Percentiles rank a stretch among this genome's conserved stretches.
Conservation (phyloP, 257 asterid species). For the Parsonsia alboflavescens region DNA sequence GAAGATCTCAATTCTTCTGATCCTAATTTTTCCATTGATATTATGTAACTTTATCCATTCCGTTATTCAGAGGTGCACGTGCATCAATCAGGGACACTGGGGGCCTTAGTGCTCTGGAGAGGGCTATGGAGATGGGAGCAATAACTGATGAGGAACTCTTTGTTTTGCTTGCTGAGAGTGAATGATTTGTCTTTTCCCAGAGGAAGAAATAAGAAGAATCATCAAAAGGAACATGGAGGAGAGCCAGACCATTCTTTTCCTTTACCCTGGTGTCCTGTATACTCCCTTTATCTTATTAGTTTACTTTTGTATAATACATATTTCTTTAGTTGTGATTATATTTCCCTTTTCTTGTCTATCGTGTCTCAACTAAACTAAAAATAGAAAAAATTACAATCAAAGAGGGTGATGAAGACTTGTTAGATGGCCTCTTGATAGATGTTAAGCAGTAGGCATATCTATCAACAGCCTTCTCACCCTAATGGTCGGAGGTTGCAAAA, state of each 20-base stretch:
- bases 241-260: background rate
- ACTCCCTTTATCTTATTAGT: background rate
- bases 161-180: constrained; percentile 74
- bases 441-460: too few relatives aligned
- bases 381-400: background rate
- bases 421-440: background rate
- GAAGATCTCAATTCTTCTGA: background rate
- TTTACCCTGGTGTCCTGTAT: background rate
- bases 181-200: constrained; percentile 25
- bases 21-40: background rate
- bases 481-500: too few relatives aligned
- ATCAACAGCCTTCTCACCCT: too few relatives aligned
- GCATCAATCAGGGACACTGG: constrained; percentile 73
- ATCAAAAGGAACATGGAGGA: background rate
- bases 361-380: background rate
- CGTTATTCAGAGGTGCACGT: constrained; percentile 70
- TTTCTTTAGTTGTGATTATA: background rate
- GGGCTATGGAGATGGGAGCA: constrained; percentile 98
- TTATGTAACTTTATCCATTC: background rate
- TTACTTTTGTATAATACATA: background rate
- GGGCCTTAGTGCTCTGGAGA: constrained; percentile 70
- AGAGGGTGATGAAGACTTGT: background rate
- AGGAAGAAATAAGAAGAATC: background rate
- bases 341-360: background rate
- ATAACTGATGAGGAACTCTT: constrained; percentile 89